phyloP scores from a whole-genome alignment of 805 yeast genomes.

The Nakazawaea holstii region DNA sequence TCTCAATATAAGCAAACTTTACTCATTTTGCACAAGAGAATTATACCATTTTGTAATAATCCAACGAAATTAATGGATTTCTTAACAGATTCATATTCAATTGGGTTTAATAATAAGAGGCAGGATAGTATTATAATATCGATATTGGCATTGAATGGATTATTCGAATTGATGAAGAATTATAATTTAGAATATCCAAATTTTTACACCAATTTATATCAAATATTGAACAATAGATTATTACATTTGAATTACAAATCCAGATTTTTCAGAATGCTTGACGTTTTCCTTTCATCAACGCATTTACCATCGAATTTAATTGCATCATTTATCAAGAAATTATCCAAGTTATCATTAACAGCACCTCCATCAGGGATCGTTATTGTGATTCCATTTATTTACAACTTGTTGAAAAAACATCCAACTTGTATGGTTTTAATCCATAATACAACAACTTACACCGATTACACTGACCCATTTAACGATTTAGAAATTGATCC shows the following conservation, averaged over 20 bases:
- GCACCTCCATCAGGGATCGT: constrained; percentile 90
- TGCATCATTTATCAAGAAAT: constrained; percentile 83
- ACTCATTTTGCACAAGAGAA: constrained; percentile 70
- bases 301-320: constrained; percentile 79
- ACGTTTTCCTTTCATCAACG: constrained; percentile 78
- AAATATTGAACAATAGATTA: constrained; percentile 68
- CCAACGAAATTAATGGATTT: constrained; percentile 92
- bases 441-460: constrained; percentile 44
- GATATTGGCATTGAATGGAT: constrained; percentile 79
- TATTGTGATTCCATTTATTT: constrained; percentile 82
- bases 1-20: constrained; percentile 67
- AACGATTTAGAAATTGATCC: constrained; percentile 66
- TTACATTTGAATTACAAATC: constrained; percentile 78
- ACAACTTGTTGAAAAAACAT: constrained; percentile 84
- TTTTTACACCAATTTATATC: constrained; percentile 77
- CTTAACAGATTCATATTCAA: constrained; percentile 76
- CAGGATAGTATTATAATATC: constrained; percentile 21
- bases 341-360: constrained; percentile 67
- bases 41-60: constrained; percentile 73
- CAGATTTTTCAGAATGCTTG: constrained; percentile 82
- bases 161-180: constrained; percentile 77
- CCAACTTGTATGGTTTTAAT: constrained; percentile 91
- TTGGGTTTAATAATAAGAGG: constrained; percentile 19
- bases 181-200: constrained; percentile 89
- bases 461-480: constrained; percentile 56